Base-by-base conservation (phyloP, 139 green algal genomes). In the Mesotaenium endlicherianum region DNA sequence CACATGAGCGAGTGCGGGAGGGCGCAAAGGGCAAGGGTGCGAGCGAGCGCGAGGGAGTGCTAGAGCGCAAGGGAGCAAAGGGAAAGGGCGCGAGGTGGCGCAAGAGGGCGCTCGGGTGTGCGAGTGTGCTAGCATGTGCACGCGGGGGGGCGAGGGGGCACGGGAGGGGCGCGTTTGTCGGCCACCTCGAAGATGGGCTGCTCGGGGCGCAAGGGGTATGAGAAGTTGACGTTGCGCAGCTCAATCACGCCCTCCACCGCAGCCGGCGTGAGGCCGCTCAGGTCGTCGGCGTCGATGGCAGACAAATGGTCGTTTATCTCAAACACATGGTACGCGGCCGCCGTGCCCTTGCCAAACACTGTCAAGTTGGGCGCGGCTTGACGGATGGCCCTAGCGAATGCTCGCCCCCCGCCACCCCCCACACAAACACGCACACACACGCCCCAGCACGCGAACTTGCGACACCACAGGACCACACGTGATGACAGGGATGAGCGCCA, bases 401-500 rank as follows among this genome's bases (percentile, higher is more conserved):
- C n/a, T n/a, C n/a, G n/a, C n/a, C n/a, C n/a, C n/a, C n/a, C n/a
- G n/a, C n/a, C n/a, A n/a, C n/a, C n/a, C n/a, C 47, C 8, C 47
- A 57, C n/a, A n/a, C n/a, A n/a, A n/a, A n/a, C n/a, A n/a, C n/a
- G n/a, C 47, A 57, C 47, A 57, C 47, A 57, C 47, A 57, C 47
- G 11, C 47, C 8, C 47, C 8, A 8, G 11, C 47, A 57, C 47
- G 11, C 47, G 11, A 8, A 57, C 47, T 26, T 11, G 11, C 47
- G 11, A 8, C 8, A 8, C 8, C 47, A 57, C 47, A 57, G 8
- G 11, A 8, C 8, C 47, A 57, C 47, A 57, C 47, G 60, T 2
- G 30, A 38, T 3, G 36, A 34, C 2, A 34, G 1, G 4, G 1
- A 34, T 44, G 1, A 95, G 89, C 59, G 93, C 91, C 88, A 95